Conservation (phyloP, 1,284 basidiomycete species). For the Pseudozyma sp. region DNA sequence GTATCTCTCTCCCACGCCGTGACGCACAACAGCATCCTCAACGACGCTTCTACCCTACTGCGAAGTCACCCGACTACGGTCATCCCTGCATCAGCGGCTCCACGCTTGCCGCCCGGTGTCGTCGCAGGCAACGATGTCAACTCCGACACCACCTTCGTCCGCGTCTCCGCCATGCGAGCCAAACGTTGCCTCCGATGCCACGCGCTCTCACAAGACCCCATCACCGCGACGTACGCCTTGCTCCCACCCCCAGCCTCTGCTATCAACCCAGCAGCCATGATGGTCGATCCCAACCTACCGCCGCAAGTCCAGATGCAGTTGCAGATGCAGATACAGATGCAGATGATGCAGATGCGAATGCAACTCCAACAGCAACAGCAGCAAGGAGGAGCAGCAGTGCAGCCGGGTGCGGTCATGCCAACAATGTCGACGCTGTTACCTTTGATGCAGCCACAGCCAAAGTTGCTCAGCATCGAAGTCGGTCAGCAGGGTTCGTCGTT, state of each 20-base stretch:
- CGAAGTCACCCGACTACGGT: conserved; percentile 7
- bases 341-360: conserved; percentile 23
- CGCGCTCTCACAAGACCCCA: conserved; percentile 34
- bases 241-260: neutral
- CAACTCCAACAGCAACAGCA: conserved; percentile 21
- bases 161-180: conserved; percentile 22
- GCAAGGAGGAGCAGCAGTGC: conserved; percentile 5
- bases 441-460: conserved; percentile 15
- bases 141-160: conserved; percentile 3
- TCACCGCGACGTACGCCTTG: conserved; percentile 16
- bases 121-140: neutral
- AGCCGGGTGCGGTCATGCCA: neutral
- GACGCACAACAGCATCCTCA: conserved; percentile 23
- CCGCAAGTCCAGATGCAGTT: conserved; percentile 36
- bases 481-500: neutral
- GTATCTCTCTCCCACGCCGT: conserved; percentile 26
- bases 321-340: conserved; percentile 31
- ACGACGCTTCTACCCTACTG: conserved; percentile 17
- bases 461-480: conserved; percentile 19
- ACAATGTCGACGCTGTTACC: conserved; percentile 14
- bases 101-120: conserved; percentile 1
- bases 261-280: neutral
- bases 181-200: conserved; percentile 39
- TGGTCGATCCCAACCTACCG: conserved; percentile 26
- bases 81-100: neutral